Percentiles rank a stretch among this genome's conserved stretches.
phyloP scores from a whole-genome alignment of 2,329 filamentous ascomycete genomes.

The Apiospora phragmitis region DNA sequence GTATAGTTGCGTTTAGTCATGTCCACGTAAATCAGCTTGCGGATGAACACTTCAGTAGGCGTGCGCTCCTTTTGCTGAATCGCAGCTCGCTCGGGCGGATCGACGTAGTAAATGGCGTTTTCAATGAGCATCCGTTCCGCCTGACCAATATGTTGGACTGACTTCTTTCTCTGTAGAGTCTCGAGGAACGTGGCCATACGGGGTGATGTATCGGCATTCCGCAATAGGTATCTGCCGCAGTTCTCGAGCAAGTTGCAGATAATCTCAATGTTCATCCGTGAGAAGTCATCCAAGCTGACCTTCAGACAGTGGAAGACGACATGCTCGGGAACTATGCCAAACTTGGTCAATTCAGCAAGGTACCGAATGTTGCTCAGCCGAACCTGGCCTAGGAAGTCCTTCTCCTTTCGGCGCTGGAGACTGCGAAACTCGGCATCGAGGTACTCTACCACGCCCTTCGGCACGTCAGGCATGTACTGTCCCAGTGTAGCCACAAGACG shows the following conservation, averaged over 20 bases:
- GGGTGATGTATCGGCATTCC: slow-evolving; percentile 88
- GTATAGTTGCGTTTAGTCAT: slow-evolving; percentile 93
- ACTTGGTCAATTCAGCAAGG: slow-evolving; percentile 94
- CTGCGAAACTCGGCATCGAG: slow-evolving; percentile 97
- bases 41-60: slow-evolving; percentile 88
- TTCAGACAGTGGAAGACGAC: slow-evolving; percentile 99
- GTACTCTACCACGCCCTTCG: slow-evolving; percentile 86
- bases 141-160: slow-evolving; percentile 90
- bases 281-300: slow-evolving; percentile 96
- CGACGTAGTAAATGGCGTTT: slow-evolving; percentile 97
- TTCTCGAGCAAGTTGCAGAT: slow-evolving; percentile 96
- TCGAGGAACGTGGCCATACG: slow-evolving; percentile 94
- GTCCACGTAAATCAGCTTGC: slow-evolving; percentile 89
- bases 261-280: slow-evolving; percentile 98
- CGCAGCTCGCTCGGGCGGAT: slow-evolving; percentile 87
- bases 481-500: slow-evolving; percentile 90
- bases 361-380: slow-evolving; percentile 96
- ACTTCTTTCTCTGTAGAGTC: slow-evolving; percentile 93
- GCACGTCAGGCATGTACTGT: slow-evolving; percentile 92
- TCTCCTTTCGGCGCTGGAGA: slow-evolving; percentile 92
- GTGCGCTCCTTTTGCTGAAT: slow-evolving; percentile 97
- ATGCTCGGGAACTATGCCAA: slow-evolving; percentile 95
- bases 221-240: slow-evolving; percentile 89
- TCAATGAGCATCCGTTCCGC: slow-evolving; percentile 98
- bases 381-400: slow-evolving; percentile 94